A percentile compares a stretch with the other conserved stretches of the same genome.
Conservation (phyloP, 805 yeast genomes). For the Nakazawaea ishiwadae region DNA sequence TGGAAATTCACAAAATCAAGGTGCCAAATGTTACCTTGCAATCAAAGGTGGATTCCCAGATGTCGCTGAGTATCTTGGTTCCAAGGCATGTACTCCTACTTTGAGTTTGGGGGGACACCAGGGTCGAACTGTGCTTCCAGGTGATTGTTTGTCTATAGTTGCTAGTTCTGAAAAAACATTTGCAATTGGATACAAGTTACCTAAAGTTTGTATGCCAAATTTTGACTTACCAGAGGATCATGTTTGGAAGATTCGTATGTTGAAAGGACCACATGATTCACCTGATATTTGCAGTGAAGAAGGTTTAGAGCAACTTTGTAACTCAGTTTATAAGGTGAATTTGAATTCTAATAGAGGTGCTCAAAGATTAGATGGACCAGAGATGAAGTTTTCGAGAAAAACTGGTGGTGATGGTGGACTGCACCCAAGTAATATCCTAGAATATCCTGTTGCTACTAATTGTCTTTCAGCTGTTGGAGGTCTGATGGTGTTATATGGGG, state of each 20-base stretch:
- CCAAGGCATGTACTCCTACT: conserved; percentile 25
- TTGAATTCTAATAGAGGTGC: conserved; percentile 28
- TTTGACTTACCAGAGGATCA: conserved; percentile 14
- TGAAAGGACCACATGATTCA: conserved; percentile 27
- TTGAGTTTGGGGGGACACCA: conserved; percentile 26
- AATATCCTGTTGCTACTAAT: conserved; percentile 24
- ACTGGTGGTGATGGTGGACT: conserved; percentile 28
- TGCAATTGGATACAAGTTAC: conserved; percentile 19
- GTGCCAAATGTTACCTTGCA: conserved; percentile 22
- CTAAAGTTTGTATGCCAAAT: conserved; percentile 16
- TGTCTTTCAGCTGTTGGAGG: conserved; percentile 26
- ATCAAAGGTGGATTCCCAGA: conserved; percentile 26
- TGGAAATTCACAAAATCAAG: conserved; percentile 18
- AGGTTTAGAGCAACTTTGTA: conserved; percentile 20
- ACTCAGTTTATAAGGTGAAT: conserved; percentile 19
- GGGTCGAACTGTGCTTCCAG: conserved; percentile 23
- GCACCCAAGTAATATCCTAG: conserved; percentile 25
- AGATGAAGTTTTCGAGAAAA: conserved; percentile 18
- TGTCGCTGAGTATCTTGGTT: conserved; percentile 25
- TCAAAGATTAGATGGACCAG: conserved; percentile 25
- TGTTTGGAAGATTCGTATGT: conserved; percentile 19
- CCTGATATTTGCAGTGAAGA: conserved; percentile 22
- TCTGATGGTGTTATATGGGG: conserved; percentile 21
- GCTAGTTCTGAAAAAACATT: too few species aligned
- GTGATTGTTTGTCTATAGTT: too few species aligned